Conservation (phyloP, 352 stramenopile species). For the Globisporangium solare region DNA sequence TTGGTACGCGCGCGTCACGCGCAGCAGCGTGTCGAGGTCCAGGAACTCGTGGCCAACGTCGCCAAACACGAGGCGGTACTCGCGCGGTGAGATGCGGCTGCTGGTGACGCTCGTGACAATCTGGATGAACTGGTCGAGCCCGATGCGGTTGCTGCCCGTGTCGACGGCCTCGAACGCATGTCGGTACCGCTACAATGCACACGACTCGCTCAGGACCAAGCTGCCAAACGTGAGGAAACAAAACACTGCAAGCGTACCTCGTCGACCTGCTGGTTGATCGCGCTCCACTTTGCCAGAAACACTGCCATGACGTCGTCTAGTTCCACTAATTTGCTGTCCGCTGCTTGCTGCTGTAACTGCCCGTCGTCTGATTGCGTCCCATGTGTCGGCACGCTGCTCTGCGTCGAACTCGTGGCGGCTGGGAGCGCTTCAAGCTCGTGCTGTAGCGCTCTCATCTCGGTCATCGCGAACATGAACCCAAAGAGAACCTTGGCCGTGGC, state of each 20-base stretch:
- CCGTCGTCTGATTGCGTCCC: not conserved
- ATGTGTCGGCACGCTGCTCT: not conserved
- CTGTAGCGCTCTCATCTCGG: conserved; percentile 30
- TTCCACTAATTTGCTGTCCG: conserved; percentile 29
- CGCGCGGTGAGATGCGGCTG: conserved; percentile 34
- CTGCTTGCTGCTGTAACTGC: not conserved
- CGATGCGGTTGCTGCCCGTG: conserved; percentile 41
- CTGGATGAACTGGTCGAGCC: conserved; percentile 67
- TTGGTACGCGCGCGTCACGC: conserved; percentile 54
- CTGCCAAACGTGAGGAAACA: not conserved
- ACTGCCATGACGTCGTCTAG: conserved; percentile 61
- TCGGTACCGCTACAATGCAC: conserved; percentile 32
- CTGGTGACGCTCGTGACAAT: conserved; percentile 62
- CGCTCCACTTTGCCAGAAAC: conserved; percentile 51
- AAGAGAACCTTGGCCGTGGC: conserved; percentile 38
- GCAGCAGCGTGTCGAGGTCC: conserved; percentile 46
- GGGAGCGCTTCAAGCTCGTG: conserved; percentile 31
- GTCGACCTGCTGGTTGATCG: conserved; percentile 39
- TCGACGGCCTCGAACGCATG: conserved; percentile 43
- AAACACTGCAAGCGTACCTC: conserved; percentile 26
- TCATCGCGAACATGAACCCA: conserved; percentile 31
- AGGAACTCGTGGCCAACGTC: conserved; percentile 61
- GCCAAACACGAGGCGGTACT: conserved; percentile 62
- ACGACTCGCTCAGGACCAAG: not conserved
- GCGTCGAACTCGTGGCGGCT: not conserved